phyloP scores from a whole-genome alignment of 371 early-diverging fungal genomes.

The Sporodiniella umbellata region DNA sequence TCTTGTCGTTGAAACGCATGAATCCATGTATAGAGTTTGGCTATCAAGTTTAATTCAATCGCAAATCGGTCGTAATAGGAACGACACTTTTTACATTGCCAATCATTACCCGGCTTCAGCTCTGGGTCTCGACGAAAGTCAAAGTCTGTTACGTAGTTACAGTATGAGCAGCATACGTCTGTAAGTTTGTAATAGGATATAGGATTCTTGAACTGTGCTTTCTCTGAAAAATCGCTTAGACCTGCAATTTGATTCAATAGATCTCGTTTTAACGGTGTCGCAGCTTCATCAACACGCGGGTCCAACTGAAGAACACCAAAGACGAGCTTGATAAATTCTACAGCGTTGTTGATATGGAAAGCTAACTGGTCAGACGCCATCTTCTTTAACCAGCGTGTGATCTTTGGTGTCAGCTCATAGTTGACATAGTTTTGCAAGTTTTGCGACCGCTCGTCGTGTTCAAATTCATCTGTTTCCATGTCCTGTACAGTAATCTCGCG shows the following conservation, averaged over 20 bases:
- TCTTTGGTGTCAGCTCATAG: conserved; percentile 43
- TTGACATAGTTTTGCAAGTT: conserved; percentile 39
- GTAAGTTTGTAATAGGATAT: conserved; percentile 74
- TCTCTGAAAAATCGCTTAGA: conserved; percentile 76
- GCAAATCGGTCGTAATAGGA: conserved; percentile 68
- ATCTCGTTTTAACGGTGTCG: conserved; percentile 73
- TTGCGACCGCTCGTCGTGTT: conserved; percentile 22
- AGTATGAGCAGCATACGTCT: conserved; percentile 85
- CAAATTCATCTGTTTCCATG: conserved; percentile 7
- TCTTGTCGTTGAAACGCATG: conserved; percentile 85
- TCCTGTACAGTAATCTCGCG: conserved; percentile 10
- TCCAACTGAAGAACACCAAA: conserved; percentile 77
- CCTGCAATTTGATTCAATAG: conserved; percentile 64
- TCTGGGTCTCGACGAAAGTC: conserved; percentile 87
- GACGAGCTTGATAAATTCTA: conserved; percentile 77
- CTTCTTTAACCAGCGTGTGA: conserved; percentile 39
- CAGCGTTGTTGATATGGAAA: conserved; percentile 50
- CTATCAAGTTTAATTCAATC: conserved; percentile 79
- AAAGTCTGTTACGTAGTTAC: conserved; percentile 79
- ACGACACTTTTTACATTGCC: conserved; percentile 66
- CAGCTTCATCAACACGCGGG: conserved; percentile 52
- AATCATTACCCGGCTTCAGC: conserved; percentile 54
- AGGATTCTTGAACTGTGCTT: conserved; percentile 76
- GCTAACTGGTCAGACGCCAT: background rate
- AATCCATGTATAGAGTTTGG: conserved; percentile 59